Percentiles rank a stretch among this genome's conserved stretches.
These are phyloP conservation scores for Ophiostoma piceae DNA, from an alignment of 2,329 filamentous ascomycete species.

Conservation along the genomic window DNA sequence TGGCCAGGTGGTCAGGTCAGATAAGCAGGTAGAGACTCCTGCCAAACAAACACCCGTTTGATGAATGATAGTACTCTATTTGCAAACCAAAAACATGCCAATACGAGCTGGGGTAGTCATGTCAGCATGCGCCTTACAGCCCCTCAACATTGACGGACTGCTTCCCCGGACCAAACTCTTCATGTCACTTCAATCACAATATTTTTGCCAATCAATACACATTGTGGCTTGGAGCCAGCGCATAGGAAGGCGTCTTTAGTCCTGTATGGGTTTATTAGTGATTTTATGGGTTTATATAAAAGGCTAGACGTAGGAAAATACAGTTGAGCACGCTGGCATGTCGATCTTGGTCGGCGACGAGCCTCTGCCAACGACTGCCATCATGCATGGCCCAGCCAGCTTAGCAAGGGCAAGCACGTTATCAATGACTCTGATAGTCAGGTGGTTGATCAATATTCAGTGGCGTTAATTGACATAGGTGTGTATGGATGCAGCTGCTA, in stretches of 20 bases:
- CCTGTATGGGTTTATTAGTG: too few species aligned
- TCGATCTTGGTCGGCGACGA: background rate
- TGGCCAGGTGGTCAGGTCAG: background rate
- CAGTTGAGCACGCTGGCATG: background rate
- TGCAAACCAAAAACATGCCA: background rate
- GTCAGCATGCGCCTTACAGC: background rate
- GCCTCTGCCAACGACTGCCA: background rate
- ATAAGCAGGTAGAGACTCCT: background rate
- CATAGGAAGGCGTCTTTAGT: too few species aligned
- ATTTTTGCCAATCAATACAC: too few species aligned
- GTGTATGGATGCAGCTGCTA: background rate
- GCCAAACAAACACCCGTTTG: background rate
- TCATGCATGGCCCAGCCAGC: background rate
- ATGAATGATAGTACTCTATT: too few species aligned
- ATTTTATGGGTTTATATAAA: too few species aligned
- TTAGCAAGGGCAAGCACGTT: background rate
- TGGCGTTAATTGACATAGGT: background rate
- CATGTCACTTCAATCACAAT: too few species aligned
- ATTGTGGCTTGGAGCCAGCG: too few species aligned
- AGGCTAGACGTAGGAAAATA: too few species aligned
- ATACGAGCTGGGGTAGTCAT: background rate
- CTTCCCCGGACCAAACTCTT: too few species aligned
- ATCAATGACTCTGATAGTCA: background rate
- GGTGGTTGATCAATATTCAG: too few species aligned
- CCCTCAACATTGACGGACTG: background rate